Evolutionary conservation across 192 early-diverging fungal genomes (phyloP).

Genomic region (Helicostylum pulchrum): DNA sequence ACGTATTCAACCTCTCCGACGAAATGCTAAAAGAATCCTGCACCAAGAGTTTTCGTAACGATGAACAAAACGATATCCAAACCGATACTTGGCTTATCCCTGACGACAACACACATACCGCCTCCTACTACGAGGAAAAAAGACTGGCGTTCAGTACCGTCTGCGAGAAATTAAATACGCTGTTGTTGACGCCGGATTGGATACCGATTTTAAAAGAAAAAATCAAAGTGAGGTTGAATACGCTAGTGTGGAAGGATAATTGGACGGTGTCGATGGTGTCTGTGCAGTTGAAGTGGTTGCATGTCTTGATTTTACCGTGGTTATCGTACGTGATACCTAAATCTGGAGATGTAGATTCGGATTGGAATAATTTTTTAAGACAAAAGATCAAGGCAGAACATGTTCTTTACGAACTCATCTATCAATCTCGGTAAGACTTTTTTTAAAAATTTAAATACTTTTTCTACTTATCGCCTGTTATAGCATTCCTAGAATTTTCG

Average conservation of each 20-base stretch:
- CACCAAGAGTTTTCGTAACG: too few species aligned
- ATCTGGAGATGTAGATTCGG: not conserved
- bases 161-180: slow-evolving; percentile 1
- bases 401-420: slow-evolving; percentile 10
- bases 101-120: not conserved
- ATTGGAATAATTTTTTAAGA: slow-evolving; percentile 13
- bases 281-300: slow-evolving; percentile 8
- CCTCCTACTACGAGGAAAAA: too few species aligned
- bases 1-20: slow-evolving; percentile 1
- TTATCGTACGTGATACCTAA: slow-evolving; percentile 7
- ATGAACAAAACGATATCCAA: not conserved
- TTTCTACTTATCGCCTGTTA: not conserved
- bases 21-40: not conserved
- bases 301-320: slow-evolving; percentile 17
- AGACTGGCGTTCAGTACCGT: not conserved
- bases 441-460: not conserved
- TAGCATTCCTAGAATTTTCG: slow-evolving; percentile 7
- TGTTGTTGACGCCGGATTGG: slow-evolving; percentile 5
- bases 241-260: not conserved
- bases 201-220: not conserved
- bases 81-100: not conserved
- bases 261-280: not conserved
- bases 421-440: slow-evolving; percentile 8
- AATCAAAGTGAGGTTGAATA: not conserved
- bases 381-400: slow-evolving; percentile 20